phyloP scores from a whole-genome alignment of 164 flowering plant species.

The Stephania yunnanensis region DNA sequence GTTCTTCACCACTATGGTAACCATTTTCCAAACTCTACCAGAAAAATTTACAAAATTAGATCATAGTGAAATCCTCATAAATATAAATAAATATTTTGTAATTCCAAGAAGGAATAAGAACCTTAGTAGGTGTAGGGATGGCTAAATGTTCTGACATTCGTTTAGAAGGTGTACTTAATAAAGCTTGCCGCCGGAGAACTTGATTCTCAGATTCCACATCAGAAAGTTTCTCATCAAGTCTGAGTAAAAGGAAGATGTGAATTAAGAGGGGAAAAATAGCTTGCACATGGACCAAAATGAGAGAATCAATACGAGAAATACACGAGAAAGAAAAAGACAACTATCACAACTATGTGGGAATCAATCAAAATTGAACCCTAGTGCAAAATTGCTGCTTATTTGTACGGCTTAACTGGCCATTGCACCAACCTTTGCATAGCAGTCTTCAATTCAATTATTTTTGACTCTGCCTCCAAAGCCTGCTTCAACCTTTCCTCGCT shows the following conservation, averaged over 20 bases:
- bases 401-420: not conserved
- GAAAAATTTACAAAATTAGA: not conserved
- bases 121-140: conserved; percentile 33
- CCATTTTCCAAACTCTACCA: conserved; percentile 80
- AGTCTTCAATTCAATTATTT: conserved; percentile 69
- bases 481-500: conserved; percentile 91
- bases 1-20: conserved; percentile 47
- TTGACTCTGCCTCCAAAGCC: conserved; percentile 82
- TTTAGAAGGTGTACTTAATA: conserved; percentile 47
- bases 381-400: not conserved
- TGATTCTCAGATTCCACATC: conserved; percentile 79
- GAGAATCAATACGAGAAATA: not conserved
- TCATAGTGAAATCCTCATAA: not conserved
- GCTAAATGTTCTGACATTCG: conserved; percentile 42
- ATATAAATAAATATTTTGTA: not conserved
- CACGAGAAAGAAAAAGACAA: not conserved
- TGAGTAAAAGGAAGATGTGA: conserved; percentile 22
- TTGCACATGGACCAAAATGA: not conserved
- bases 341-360: not conserved
- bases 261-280: not conserved
- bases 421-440: conserved; percentile 67
- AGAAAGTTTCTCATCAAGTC: conserved; percentile 79
- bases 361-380: not conserved
- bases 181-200: conserved; percentile 63
- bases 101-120: conserved; percentile 11